phyloP scores from a whole-genome alignment of 2,329 filamentous ascomycete genomes.

The Chaetomiaceae sp. region DNA sequence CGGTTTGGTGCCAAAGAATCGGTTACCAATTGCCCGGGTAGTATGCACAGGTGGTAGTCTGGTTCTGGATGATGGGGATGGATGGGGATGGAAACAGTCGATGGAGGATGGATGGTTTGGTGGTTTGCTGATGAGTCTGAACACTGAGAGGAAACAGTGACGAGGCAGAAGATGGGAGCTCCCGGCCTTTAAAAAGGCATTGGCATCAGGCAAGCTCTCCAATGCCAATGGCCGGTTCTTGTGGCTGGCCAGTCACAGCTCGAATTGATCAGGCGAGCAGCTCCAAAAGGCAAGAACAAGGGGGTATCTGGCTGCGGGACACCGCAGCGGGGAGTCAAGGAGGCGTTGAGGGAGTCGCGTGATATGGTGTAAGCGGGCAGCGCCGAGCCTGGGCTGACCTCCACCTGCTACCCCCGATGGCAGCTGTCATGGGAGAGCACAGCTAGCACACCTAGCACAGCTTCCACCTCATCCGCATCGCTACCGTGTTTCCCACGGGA shows the following conservation, averaged over 20 bases:
- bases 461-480: too few relatives aligned
- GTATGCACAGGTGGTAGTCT: not conserved
- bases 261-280: constrained; percentile 26
- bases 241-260: constrained; percentile 18
- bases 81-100: constrained; percentile 7
- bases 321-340: constrained; percentile 15
- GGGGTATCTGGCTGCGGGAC: constrained; percentile 14
- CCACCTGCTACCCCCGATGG: too few relatives aligned
- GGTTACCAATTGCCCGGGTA: not conserved
- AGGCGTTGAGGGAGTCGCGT: constrained; percentile 24
- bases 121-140: constrained; percentile 11
- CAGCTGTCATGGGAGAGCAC: too few relatives aligned
- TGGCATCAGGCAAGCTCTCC: constrained; percentile 8
- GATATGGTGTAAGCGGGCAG: constrained; percentile 23
- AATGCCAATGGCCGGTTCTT: constrained; percentile 10
- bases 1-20: not conserved
- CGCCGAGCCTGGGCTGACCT: constrained; percentile 22
- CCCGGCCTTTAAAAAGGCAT: constrained; percentile 21
- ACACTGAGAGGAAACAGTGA: constrained; percentile 13
- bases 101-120: constrained; percentile 7
- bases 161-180: constrained; percentile 20
- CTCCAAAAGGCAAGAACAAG: constrained; percentile 25
- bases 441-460: too few relatives aligned
- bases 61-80: constrained; percentile 10
- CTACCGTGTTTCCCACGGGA: not conserved